These are phyloP conservation scores for Stemphylium vesicarium DNA, from an alignment of 2,329 filamentous ascomycete genomes.

Conservation along the genomic window DNA sequence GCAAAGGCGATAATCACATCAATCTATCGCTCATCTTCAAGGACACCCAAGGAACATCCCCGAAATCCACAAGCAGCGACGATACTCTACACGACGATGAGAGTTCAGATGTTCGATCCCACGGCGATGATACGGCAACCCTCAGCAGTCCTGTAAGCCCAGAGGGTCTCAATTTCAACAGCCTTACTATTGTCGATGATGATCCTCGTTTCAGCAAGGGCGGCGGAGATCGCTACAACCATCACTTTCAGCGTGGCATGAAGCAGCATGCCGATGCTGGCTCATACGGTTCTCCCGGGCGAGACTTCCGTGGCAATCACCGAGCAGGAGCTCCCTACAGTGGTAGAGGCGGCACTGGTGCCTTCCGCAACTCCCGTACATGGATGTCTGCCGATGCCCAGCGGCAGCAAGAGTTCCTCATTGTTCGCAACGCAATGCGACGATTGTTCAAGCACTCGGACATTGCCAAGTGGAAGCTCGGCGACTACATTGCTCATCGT, in stretches of 20 bases:
- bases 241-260: slow-evolving; percentile 10
- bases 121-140: slow-evolving; percentile 3
- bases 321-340: slow-evolving; percentile 4
- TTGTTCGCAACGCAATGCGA: slow-evolving; percentile 45
- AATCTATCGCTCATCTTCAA: neutral
- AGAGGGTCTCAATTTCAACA: slow-evolving; percentile 18
- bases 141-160: slow-evolving; percentile 19
- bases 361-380: slow-evolving; percentile 25
- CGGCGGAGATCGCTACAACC: slow-evolving; percentile 8
- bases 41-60: neutral
- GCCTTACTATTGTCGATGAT: slow-evolving; percentile 14
- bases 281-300: neutral
- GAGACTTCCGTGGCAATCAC: slow-evolving; percentile 1
- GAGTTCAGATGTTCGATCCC: slow-evolving; percentile 8
- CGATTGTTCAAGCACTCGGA: slow-evolving; percentile 44
- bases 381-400: slow-evolving; percentile 38
- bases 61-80: slow-evolving; percentile 16
- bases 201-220: neutral
- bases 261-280: slow-evolving; percentile 1
- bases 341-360: slow-evolving; percentile 6
- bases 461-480: slow-evolving; percentile 41
- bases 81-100: slow-evolving; percentile 21
- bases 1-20: neutral
- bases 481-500: slow-evolving; percentile 41
- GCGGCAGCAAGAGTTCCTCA: slow-evolving; percentile 35